Evolutionary conservation across 2,329 filamentous ascomycete species (phyloP), one percentile per base, ranked within the genome.

Genomic region (Cyclaneusma minus): DNA sequence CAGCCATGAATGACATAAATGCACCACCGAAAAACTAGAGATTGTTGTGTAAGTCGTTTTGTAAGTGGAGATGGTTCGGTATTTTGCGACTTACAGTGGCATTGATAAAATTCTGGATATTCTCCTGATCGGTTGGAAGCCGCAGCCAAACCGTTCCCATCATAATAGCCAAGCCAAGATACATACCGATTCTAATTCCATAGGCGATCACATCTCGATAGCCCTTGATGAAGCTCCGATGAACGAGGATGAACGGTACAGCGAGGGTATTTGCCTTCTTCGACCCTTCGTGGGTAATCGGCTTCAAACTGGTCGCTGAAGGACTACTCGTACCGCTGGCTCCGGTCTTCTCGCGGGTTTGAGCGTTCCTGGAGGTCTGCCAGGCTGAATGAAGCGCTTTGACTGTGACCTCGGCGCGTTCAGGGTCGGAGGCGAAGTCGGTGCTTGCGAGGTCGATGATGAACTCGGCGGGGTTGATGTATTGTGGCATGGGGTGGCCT

Each of bases 101-200:
- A 46, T 91, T 92, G 49, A 73, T 82, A 41, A 81, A 79, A 0
- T 81, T 71, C 40, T 82, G 75, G 38, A 92, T 87, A 31, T 77
- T 76, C 29, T 62, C 56, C 45, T 91, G 82, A 0, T 61, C 55
- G 0, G 74, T 61, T 4, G 62, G 54, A 3, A 92, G 59, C 5
- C 82, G 69, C 9, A 91, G 55, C 74, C 80, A 92, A 8, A 91
- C 78, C 0, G 83, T 91, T 4, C 83, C 82, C 75, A 87, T 84
- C 67, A 89, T 75, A 39, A 89, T 68, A 2, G 81, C 81, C 10
- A 91, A 60, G 1, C 69, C 68, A 33, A 75, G 60, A 49, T 91
- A 89, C 81, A 91, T 91, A 21, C 66, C 74, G 21, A 89, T 60
- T 3, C 83, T 69, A 38, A 89, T 82, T 1, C 77, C 79, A 42